Percentiles rank a stretch among this genome's conserved stretches.
Conservation (phyloP, 352 stramenopile genomes). For the Globisporangium canariense region DNA sequence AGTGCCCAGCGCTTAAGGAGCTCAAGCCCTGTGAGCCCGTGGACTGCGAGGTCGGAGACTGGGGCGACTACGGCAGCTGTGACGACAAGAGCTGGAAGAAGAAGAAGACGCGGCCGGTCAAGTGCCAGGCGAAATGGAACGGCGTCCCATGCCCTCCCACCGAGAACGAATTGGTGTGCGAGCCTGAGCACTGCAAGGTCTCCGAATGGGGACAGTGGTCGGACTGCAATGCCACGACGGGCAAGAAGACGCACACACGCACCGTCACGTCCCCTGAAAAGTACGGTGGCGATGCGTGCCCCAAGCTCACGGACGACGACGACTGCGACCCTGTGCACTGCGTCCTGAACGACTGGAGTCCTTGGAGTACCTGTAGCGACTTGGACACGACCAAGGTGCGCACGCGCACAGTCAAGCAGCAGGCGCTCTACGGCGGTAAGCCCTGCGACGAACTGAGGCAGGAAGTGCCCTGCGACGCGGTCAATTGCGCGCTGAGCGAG, state of each 20-base stretch:
- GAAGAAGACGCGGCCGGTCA: conserved; percentile 36
- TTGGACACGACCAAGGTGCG: conserved; percentile 25
- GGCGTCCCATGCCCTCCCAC: conserved; percentile 37
- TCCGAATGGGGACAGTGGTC: conserved; percentile 31
- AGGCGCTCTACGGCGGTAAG: conserved; percentile 36
- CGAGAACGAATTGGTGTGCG: conserved; percentile 48
- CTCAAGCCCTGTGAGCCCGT: conserved; percentile 43
- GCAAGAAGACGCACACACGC: conserved; percentile 38
- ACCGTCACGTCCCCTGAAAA: conserved; percentile 23
- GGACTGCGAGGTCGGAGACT: conserved; percentile 37
- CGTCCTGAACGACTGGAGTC: conserved; percentile 28
- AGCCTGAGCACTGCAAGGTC: conserved; percentile 46
- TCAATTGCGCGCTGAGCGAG: conserved; percentile 42
- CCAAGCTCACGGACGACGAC: conserved; percentile 21
- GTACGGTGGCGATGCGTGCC: conserved; percentile 38
- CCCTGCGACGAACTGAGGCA: conserved; percentile 25
- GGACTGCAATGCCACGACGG: conserved; percentile 24
- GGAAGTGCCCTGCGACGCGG: conserved; percentile 38
- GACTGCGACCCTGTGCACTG: conserved; percentile 50
- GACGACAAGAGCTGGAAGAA: conserved; percentile 45
- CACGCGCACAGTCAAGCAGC: conserved; percentile 26
- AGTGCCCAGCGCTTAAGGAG: conserved; percentile 31
- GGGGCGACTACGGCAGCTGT: conserved; percentile 37
- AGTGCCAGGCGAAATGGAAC: conserved; percentile 30
- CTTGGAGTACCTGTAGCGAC: conserved; percentile 32